Percentiles rank a stretch among this genome's conserved stretches.
These are phyloP conservation scores for Capsicum baccatum DNA, from an alignment of 257 asterid species.

Conservation along the genomic window DNA sequence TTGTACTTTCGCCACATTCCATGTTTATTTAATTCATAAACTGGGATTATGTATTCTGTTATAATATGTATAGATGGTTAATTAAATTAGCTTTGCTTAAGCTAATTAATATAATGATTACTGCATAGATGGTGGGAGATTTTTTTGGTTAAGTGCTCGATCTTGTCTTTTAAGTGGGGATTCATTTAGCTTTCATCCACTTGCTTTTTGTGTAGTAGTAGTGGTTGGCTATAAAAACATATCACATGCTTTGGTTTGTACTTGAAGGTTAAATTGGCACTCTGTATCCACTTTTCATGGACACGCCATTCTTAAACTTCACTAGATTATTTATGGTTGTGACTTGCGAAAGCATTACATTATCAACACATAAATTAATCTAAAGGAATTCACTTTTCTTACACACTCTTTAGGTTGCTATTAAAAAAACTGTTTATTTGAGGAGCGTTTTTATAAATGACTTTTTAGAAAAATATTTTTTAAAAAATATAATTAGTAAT, in stretches of 20 bases:
- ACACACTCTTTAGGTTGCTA: too few species aligned
- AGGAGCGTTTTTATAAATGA: too few species aligned
- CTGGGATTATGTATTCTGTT: neutral
- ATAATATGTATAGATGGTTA: neutral
- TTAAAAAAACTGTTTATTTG: too few species aligned
- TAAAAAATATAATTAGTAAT: too few species aligned
- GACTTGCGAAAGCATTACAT: conserved; percentile 3
- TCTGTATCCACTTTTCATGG: neutral
- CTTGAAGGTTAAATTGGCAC: neutral
- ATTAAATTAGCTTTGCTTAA: conserved; percentile 18
- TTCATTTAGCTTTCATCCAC: conserved; percentile 14
- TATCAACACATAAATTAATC: neutral
- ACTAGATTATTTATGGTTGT: neutral
- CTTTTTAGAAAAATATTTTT: too few species aligned
- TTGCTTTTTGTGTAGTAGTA: neutral
- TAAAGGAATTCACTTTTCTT: neutral
- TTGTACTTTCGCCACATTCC: too few species aligned
- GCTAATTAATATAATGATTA: conserved; percentile 22
- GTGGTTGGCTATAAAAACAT: neutral
- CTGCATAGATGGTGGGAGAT: neutral
- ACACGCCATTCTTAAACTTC: conserved; percentile 14
- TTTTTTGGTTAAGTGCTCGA: neutral
- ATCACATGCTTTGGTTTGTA: conserved; percentile 18
- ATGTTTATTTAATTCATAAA: neutral
- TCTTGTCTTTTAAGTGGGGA: conserved; percentile 20